These are phyloP conservation scores for Aspergillus versicolor DNA, from an alignment of 2,329 filamentous ascomycete genomes.

Conservation along the genomic window DNA sequence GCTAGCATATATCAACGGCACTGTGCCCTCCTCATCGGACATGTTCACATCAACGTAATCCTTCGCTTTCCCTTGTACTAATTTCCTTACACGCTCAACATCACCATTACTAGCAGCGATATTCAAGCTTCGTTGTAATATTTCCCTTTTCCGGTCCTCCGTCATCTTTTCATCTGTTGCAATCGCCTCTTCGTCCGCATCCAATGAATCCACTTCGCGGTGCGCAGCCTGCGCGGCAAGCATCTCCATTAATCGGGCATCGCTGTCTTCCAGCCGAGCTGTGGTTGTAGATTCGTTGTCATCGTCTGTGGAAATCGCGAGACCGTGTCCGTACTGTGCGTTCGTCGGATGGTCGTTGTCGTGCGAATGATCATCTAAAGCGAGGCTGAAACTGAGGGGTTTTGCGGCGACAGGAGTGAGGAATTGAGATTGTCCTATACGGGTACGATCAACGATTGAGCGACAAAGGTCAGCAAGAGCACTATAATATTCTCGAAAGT, in stretches of 20 bases:
- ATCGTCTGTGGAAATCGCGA: constrained; percentile 20
- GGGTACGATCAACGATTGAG: neutral
- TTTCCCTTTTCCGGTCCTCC: constrained; percentile 72
- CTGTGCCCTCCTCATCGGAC: constrained; percentile 89
- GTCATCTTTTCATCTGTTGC: constrained; percentile 72
- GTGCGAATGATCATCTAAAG: constrained; percentile 74
- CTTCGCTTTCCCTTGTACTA: constrained; percentile 73
- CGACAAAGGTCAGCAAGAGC: neutral
- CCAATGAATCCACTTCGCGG: constrained; percentile 65
- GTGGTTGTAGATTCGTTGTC: constrained; percentile 43
- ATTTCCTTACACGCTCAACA: constrained; percentile 71
- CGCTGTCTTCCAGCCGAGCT: constrained; percentile 68
- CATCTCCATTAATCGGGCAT: constrained; percentile 91
- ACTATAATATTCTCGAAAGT: neutral
- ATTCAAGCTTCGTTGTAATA: constrained; percentile 82
- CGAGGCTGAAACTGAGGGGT: constrained; percentile 80
- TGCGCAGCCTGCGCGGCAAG: constrained; percentile 89
- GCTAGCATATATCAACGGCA: constrained; percentile 95
- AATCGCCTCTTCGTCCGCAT: constrained; percentile 78
- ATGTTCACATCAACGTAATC: constrained; percentile 80
- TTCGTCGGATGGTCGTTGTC: constrained; percentile 56
- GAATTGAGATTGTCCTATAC: constrained; percentile 87
- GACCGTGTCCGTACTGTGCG: constrained; percentile 32
- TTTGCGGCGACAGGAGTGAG: constrained; percentile 82
- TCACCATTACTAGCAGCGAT: constrained; percentile 98